Conservation (phyloP, 352 stramenopile species). For the Phytophthora agathidicida region DNA sequence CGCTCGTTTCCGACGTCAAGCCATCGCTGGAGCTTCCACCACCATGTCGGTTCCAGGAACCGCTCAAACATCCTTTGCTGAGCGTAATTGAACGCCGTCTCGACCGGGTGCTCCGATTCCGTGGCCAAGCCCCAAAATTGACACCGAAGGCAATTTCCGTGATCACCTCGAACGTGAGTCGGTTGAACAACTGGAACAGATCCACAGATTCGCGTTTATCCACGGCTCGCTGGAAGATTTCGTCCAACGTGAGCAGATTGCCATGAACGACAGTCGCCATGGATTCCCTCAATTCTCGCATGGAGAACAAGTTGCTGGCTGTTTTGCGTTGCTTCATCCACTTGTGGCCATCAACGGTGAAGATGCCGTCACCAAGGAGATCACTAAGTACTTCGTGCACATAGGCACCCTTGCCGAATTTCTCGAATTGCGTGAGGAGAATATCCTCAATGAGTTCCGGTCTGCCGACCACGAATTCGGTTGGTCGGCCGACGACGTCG, state of each 20-base stretch:
- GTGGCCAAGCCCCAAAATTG: constrained; percentile 20
- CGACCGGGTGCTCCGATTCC: constrained; percentile 26
- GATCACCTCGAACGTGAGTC: constrained; percentile 62
- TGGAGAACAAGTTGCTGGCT: constrained; percentile 53
- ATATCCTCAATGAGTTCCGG: constrained; percentile 43
- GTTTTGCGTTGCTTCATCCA: constrained; percentile 62
- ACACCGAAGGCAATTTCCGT: constrained; percentile 49
- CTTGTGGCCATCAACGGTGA: constrained; percentile 41
- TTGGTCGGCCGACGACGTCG: constrained; percentile 27
- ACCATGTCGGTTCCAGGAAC: constrained; percentile 41
- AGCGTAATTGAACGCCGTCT: constrained; percentile 43
- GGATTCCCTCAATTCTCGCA: constrained; percentile 35
- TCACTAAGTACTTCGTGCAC: constrained; percentile 35
- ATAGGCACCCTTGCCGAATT: constrained; percentile 45
- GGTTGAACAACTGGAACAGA: constrained; percentile 42
- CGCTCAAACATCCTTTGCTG: constrained; percentile 36
- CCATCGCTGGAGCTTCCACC: constrained; percentile 50
- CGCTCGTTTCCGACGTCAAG: constrained; percentile 40
- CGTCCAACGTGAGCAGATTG: constrained; percentile 20
- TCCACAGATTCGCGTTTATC: constrained; percentile 24
- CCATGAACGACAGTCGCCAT: constrained; percentile 45
- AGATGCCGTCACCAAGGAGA: constrained; percentile 47
- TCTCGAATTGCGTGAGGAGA: constrained; percentile 41
- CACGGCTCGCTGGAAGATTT: constrained; percentile 23
- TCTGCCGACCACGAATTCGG: constrained; percentile 28